A percentile compares a stretch with the other conserved stretches of the same genome.
phyloP scores from a whole-genome alignment of 2,329 filamentous ascomycete species.

The Escovopsis weberi region DNA sequence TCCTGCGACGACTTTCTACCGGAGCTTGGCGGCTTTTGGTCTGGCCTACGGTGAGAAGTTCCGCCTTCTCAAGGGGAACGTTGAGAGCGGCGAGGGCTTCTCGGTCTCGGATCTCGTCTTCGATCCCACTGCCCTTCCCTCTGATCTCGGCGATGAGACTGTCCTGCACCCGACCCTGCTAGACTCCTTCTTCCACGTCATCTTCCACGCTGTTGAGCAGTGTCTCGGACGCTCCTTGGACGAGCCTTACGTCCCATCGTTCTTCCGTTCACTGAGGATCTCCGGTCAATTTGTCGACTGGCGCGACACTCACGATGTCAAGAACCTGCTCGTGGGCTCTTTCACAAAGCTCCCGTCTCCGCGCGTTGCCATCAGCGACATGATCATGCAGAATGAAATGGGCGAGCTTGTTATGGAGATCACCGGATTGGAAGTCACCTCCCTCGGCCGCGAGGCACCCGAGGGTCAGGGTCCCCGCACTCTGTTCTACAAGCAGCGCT shows the following conservation, averaged over 20 bases:
- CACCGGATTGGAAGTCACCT: conserved; percentile 10
- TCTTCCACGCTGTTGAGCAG: conserved; percentile 13
- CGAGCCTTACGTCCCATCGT: conserved; percentile 14
- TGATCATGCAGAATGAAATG: conserved; percentile 9
- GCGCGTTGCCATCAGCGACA: conserved; percentile 12
- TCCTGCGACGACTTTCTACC: conserved; percentile 10
- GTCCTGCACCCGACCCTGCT: conserved; percentile 12
- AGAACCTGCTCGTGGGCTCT: conserved; percentile 9
- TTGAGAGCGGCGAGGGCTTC: conserved; percentile 12
- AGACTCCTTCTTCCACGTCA: conserved; percentile 14
- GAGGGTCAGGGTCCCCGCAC: conserved; percentile 9
- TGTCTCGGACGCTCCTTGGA: conserved; percentile 10
- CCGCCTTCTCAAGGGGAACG: conserved; percentile 9
- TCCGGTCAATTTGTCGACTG: conserved; percentile 10
- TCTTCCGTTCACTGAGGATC: conserved; percentile 10
- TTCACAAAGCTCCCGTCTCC: conserved; percentile 12
- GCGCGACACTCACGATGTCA: conserved; percentile 5
- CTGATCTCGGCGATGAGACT: conserved; percentile 11
- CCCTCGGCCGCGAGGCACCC: conserved; percentile 9
- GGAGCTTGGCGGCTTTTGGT: conserved; percentile 11
- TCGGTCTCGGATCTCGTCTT: conserved; percentile 9
- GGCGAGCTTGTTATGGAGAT: conserved; percentile 12
- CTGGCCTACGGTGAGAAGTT: conserved; percentile 12
- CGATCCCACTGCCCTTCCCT: conserved; percentile 8
- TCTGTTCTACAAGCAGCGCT: conserved; percentile 11